These are phyloP conservation scores for Boletus huronensis DNA, from an alignment of 768 basidiomycete species.

Conservation along the genomic window DNA sequence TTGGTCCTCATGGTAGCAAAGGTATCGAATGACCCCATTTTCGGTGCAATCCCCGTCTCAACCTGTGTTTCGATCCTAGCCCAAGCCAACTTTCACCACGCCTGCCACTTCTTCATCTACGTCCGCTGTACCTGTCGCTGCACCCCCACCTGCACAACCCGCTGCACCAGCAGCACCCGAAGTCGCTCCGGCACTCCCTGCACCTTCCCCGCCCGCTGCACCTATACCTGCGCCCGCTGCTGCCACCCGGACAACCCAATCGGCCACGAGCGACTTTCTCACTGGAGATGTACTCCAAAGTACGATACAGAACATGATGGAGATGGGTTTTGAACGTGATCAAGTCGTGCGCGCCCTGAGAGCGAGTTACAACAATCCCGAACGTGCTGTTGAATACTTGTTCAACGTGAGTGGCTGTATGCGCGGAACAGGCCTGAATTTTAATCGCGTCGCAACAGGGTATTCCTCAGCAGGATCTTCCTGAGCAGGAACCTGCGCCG, in stretches of 20 bases:
- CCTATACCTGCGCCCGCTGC: conserved; percentile 32
- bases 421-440: background rate
- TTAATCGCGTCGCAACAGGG: conserved; percentile 47
- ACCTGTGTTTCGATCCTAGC: conserved; percentile 36
- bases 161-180: conserved; percentile 32
- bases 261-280: conserved; percentile 60
- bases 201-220: conserved; percentile 32
- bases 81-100: conserved; percentile 44
- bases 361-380: conserved; percentile 96
- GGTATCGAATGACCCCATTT: conserved; percentile 43
- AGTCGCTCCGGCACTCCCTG: conserved; percentile 29
- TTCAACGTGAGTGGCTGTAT: conserved; percentile 63
- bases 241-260: conserved; percentile 26
- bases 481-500: conserved; percentile 33
- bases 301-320: conserved; percentile 78
- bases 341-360: conserved; percentile 81
- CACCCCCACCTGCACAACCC: conserved; percentile 22
- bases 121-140: background rate
- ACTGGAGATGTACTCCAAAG: conserved; percentile 72
- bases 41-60: background rate
- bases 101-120: conserved; percentile 26
- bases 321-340: conserved; percentile 92
- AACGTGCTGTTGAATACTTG: conserved; percentile 97
- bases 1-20: conserved; percentile 99
- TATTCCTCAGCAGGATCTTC: conserved; percentile 60